phyloP scores from a whole-genome alignment of 495 filamentous ascomycete genomes.

The Penicillium flavigenum region DNA sequence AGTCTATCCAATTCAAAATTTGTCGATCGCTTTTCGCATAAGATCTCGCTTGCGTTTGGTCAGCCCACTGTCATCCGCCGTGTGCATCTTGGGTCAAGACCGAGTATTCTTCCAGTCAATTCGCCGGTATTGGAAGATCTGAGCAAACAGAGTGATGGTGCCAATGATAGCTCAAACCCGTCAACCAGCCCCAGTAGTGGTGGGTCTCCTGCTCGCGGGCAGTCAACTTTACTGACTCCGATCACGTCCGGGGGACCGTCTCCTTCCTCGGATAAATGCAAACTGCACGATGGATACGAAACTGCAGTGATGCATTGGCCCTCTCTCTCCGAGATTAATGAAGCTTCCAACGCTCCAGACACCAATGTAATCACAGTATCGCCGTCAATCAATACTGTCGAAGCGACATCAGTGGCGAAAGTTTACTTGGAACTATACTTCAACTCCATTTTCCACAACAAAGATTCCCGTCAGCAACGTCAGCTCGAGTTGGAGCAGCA shows the following conservation, averaged over 20 bases:
- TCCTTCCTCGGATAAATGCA: conserved; percentile 19
- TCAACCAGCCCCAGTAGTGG: conserved; percentile 39
- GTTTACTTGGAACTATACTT: conserved; percentile 85
- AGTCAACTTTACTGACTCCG: conserved; percentile 40
- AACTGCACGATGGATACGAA: conserved; percentile 14
- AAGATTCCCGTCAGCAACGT: conserved; percentile 63
- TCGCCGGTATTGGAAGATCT: conserved; percentile 17
- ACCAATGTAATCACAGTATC: conserved; percentile 20
- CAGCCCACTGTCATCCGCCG: conserved; percentile 57
- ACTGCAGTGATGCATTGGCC: conserved; percentile 8
- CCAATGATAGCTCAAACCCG: conserved; percentile 41
- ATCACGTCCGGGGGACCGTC: conserved; percentile 37
- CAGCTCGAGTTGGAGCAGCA: conserved; percentile 64
- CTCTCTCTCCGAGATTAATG: conserved; percentile 7
- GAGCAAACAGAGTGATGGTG: conserved; percentile 29
- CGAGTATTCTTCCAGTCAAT: conserved; percentile 36
- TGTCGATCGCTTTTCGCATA: conserved; percentile 47
- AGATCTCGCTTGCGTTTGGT: conserved; percentile 50
- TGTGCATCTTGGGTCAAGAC: conserved; percentile 43
- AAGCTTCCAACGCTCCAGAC: conserved; percentile 14
- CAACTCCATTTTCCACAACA: conserved; percentile 56
- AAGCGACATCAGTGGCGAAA: conserved; percentile 76
- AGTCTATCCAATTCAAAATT: conserved; percentile 30
- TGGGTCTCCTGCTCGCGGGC: conserved; percentile 30
- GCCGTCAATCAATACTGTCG: conserved; percentile 73